Conservation (phyloP, 75 land plant genomes). For the Pseudotsuga menziesii region DNA sequence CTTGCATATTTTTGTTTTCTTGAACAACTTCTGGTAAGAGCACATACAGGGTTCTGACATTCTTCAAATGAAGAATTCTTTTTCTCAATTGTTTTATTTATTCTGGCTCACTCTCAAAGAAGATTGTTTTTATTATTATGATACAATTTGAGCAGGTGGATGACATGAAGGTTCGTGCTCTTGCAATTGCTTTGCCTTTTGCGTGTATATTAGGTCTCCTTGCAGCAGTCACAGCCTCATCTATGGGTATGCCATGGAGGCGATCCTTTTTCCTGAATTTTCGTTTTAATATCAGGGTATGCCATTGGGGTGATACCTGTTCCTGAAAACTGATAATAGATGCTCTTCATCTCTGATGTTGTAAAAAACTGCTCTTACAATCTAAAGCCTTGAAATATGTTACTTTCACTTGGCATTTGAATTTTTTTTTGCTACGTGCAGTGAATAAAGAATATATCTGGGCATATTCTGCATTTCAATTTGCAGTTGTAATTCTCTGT, state of each 20-base stretch:
- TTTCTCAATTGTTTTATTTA: not conserved
- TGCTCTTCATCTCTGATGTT: not conserved
- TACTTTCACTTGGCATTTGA: not conserved
- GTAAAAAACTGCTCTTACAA: not conserved
- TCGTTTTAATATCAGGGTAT: not conserved
- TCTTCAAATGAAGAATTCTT: not conserved
- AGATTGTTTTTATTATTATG: not conserved
- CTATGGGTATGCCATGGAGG: slow-evolving; percentile 8
- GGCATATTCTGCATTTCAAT: slow-evolving; percentile 71
- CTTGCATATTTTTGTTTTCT: slow-evolving; percentile 85
- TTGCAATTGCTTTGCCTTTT: slow-evolving; percentile 35
- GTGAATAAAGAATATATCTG: slow-evolving; percentile 61
- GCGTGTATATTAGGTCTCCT: slow-evolving; percentile 31
- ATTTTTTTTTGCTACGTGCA: slow-evolving; percentile 10
- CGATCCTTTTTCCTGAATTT: not conserved
- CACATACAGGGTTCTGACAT: not conserved
- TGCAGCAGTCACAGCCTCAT: slow-evolving; percentile 26
- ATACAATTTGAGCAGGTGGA: slow-evolving; percentile 22
- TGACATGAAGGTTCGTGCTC: slow-evolving; percentile 33
- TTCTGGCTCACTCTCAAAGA: not conserved
- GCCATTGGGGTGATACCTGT: not conserved
- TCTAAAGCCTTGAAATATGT: not conserved
- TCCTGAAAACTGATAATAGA: not conserved
- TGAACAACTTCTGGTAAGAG: slow-evolving; percentile 78
- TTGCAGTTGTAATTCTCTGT: slow-evolving; percentile 48